Conservation (phyloP, 768 basidiomycete species). For the Macrolepiota dolichaula region DNA sequence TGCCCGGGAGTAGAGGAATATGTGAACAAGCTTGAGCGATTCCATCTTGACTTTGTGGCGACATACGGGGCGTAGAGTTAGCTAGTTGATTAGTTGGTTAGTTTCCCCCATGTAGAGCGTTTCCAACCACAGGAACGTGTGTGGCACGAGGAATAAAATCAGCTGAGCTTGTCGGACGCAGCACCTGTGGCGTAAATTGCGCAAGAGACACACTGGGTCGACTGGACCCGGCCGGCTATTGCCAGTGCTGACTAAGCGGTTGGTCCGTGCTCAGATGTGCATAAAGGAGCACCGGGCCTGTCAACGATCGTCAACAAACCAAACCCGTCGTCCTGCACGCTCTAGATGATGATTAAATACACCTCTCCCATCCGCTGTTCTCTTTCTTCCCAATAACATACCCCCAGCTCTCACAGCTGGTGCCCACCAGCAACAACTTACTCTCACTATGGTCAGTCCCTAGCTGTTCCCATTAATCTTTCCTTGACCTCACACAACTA, state of each 20-base stretch:
- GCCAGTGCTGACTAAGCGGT: conserved; percentile 16
- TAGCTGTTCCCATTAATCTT: background rate
- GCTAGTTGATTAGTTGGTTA: conserved; percentile 12
- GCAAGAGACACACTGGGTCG: conserved; percentile 17
- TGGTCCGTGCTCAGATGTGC: conserved; percentile 36
- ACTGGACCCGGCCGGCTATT: conserved; percentile 2
- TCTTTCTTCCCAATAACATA: conserved; percentile 44
- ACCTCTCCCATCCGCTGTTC: conserved; percentile 24
- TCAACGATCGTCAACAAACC: conserved; percentile 53
- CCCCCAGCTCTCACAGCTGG: conserved; percentile 35
- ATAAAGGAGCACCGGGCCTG: conserved; percentile 38
- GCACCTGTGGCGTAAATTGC: conserved; percentile 37
- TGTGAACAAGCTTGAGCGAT: conserved; percentile 71
- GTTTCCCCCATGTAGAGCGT: background rate
- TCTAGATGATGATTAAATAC: conserved; percentile 47
- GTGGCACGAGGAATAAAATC: conserved; percentile 9
- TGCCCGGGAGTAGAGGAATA: conserved; percentile 95
- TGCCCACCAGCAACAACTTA: conserved; percentile 23
- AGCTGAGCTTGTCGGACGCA: conserved; percentile 8
- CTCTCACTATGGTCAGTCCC: conserved; percentile 40
- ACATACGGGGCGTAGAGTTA: conserved; percentile 25
- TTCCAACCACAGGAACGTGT: background rate
- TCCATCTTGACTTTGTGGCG: conserved; percentile 32
- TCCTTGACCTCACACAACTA: conserved; percentile 11
- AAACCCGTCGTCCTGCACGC: conserved; percentile 23